These are phyloP conservation scores for Solanum microdontum DNA, from an alignment of 257 asterid genomes.

Conservation along the genomic window DNA sequence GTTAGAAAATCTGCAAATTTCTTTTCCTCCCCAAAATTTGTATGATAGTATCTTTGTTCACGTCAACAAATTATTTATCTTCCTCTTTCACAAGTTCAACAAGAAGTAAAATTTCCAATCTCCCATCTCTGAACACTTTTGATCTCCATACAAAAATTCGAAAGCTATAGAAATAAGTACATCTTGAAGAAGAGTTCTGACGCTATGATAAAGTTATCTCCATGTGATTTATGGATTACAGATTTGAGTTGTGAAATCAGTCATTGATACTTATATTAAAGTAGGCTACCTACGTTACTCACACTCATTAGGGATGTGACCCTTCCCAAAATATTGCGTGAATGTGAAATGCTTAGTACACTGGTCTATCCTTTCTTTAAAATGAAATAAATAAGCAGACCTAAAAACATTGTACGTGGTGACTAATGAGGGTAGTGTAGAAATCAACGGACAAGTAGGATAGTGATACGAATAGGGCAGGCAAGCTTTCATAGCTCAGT, in stretches of 20 bases:
- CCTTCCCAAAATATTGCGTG: not conserved
- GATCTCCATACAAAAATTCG: not conserved
- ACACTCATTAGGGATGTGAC: not conserved
- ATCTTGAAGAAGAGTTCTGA: not conserved
- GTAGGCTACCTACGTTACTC: not conserved
- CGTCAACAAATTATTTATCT: not conserved
- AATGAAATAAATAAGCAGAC: not conserved
- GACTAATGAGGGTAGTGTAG: not conserved
- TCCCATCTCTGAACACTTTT: not conserved
- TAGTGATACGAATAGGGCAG: rapidly evolving
- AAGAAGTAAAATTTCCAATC: not conserved
- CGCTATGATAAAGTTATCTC: not conserved
- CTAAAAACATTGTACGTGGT: not conserved
- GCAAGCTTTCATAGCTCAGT: not conserved
- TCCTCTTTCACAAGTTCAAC: not conserved
- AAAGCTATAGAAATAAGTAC: not conserved
- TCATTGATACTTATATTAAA: not conserved
- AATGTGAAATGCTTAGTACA: not conserved
- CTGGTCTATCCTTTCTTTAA: not conserved
- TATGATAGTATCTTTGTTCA: not conserved
- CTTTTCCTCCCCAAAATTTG: not conserved
- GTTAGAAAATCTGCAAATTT: not conserved
- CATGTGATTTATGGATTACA: not conserved
- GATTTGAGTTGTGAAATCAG: not conserved
- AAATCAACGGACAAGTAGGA: rapidly evolving